phyloP scores from a whole-genome alignment of 139 green algal species.

The Micromonas commoda region DNA sequence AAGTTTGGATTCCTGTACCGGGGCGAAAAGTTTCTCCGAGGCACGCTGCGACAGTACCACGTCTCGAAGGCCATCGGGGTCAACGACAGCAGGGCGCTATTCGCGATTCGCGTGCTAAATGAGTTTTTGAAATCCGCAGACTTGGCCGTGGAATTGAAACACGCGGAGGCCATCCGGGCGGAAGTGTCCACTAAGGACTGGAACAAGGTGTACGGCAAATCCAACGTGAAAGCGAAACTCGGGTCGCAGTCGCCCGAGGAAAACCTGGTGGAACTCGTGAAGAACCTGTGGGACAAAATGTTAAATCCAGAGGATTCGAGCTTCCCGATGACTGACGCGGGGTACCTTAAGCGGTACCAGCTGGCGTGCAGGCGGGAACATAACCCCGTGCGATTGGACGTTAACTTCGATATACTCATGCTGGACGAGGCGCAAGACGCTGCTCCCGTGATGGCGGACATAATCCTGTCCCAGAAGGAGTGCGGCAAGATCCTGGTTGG shows the following conservation, averaged over 20 bases:
- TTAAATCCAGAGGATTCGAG: neutral
- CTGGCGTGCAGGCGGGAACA: too few relatives aligned
- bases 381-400: neutral
- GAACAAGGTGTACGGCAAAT: too few relatives aligned
- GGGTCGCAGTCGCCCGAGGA: neutral
- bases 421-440: conserved; percentile 23
- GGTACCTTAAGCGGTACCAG: conserved; percentile 22
- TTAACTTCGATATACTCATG: conserved; percentile 16
- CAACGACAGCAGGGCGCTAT: neutral
- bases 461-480: neutral
- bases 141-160: neutral
- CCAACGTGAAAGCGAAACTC: too few relatives aligned
- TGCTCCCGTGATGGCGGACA: neutral
- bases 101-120: neutral
- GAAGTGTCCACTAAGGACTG: too few relatives aligned
- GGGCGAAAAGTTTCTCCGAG: neutral
- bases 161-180: too few relatives aligned
- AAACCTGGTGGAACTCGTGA: neutral
- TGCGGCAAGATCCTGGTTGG: conserved; percentile 19
- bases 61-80: neutral
- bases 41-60: neutral
- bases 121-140: neutral
- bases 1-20: neutral
- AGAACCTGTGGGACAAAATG: neutral
- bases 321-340: conserved; percentile 14